phyloP scores from a whole-genome alignment of 352 stramenopile genomes.

The Pythium myriotylum region DNA sequence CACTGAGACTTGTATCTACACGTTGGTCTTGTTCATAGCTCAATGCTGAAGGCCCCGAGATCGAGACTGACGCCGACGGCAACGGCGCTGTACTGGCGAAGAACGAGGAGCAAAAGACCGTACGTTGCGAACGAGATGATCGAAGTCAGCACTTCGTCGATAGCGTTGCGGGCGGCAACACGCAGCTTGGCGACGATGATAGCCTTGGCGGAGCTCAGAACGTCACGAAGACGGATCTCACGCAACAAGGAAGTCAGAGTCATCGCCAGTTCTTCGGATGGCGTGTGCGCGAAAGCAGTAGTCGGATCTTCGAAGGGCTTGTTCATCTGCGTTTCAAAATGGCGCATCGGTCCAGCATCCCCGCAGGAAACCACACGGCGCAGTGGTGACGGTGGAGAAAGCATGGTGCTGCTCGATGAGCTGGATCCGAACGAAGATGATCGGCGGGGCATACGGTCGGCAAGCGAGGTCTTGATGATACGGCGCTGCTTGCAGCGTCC shows the following conservation, averaged over 20 bases:
- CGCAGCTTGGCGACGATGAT: constrained; percentile 32
- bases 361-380: constrained; percentile 31
- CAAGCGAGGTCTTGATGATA: constrained; percentile 8
- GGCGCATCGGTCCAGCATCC: background rate
- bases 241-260: constrained; percentile 18
- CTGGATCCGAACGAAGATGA: constrained; percentile 22
- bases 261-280: constrained; percentile 2
- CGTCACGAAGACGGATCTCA: constrained; percentile 35
- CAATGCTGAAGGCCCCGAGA: constrained; percentile 45
- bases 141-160: constrained; percentile 39
- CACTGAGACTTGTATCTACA: constrained; percentile 10
- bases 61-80: constrained; percentile 42
- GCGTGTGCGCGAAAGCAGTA: background rate
- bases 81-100: constrained; percentile 44
- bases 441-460: constrained; percentile 8
- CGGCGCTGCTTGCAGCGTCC: constrained; percentile 29
- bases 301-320: background rate
- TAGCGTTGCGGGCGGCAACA: constrained; percentile 32
- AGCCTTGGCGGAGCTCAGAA: constrained; percentile 31
- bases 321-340: constrained; percentile 1
- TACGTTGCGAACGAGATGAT: constrained; percentile 47
- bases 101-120: constrained; percentile 35
- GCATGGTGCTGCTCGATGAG: background rate
- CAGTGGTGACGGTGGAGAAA: constrained; percentile 15
- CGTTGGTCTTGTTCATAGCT: constrained; percentile 23